Evolutionary conservation across 164 flowering plant species (phyloP).

Genomic region (Hamamelis virginiana): DNA sequence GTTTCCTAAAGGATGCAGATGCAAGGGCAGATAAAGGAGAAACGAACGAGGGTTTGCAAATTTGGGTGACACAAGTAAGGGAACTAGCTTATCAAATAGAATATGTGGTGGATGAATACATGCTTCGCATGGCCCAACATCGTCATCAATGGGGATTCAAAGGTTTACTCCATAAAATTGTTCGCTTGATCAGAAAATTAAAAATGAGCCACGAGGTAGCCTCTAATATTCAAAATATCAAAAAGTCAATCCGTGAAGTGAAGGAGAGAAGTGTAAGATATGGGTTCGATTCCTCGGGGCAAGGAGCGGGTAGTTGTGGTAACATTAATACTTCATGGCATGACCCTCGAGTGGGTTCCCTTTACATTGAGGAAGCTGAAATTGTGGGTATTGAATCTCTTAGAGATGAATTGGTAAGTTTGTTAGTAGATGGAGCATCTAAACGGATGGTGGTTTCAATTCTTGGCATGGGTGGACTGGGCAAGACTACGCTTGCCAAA

Average conservation of each 20-base stretch:
- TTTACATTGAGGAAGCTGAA: slow-evolving; percentile 16
- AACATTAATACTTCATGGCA: not conserved
- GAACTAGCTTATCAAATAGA: slow-evolving; percentile 13
- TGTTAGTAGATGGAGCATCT: not conserved
- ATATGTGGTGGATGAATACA: slow-evolving; percentile 16
- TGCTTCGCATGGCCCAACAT: not conserved
- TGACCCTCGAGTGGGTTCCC: slow-evolving; percentile 11
- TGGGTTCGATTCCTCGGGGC: not conserved
- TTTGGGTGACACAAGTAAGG: slow-evolving; percentile 20
- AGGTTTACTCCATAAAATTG: not conserved
- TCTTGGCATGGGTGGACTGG: slow-evolving; percentile 43
- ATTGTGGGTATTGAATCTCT: slow-evolving; percentile 16
- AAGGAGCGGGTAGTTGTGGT: not conserved
- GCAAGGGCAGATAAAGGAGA: not conserved
- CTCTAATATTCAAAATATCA: slow-evolving; percentile 5
- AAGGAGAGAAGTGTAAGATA: not conserved
- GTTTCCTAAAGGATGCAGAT: slow-evolving; percentile 22
- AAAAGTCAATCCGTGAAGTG: not conserved
- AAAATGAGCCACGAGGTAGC: slow-evolving; percentile 4
- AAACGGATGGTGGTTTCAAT: slow-evolving; percentile 1
- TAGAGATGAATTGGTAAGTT: slow-evolving; percentile 2
- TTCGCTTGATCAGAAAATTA: not conserved
- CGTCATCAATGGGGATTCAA: not conserved
- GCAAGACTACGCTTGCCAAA: slow-evolving; percentile 34
- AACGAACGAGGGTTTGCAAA: not conserved